Base-by-base conservation (phyloP, 805 yeast species). In the Yarrowia deformans region DNA sequence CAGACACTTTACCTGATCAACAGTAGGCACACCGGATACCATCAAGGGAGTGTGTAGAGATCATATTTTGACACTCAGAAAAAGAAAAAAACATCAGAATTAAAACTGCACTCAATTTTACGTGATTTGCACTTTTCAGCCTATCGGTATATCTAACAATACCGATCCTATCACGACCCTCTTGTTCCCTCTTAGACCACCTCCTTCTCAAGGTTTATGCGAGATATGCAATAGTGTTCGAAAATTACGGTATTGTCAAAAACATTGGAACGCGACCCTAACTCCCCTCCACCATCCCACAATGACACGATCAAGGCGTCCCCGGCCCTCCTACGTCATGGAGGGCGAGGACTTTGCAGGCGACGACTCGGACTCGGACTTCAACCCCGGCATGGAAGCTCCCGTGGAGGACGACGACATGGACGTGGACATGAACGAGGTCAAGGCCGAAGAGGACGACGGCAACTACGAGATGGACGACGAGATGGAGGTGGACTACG, bases 281-380 rank as follows among this genome's bases (percentile, higher is more conserved):
- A 4, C 10, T n/a, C n/a, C n/a, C n/a, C 23, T 10, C 42, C 29
- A 32, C 32, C 16, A 50, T 43, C 48, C 67, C 43, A 35, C 69
- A 54, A 69, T 69, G 52, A 37, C 52, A 3, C 50, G 66, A 43
- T 34, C 66, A 43, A 14, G 66, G 18, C 39, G 66, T 1, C 52
- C 66, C 8, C 32, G 66, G 13, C 66, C 66, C 42, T 60, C 66
- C 14, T 60, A 60, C 52, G 66, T 60, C 43, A 60, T 60, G 52
- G 66, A 60, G 42, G 66, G 52, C 52, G 52, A 43, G 10, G 66
- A 60, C 1, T 42, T 42, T 18, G 66, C 10, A 18, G 52, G 52
- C 18, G 66, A 60, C 19, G 66, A 60, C 52, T 60, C 66, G 34
- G 66, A 60, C 42, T 60, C 66, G 18, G 66, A 60, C 66, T 60